phyloP scores from a whole-genome alignment of 129 eudicot genomes.

The Pittosporum tobira region DNA sequence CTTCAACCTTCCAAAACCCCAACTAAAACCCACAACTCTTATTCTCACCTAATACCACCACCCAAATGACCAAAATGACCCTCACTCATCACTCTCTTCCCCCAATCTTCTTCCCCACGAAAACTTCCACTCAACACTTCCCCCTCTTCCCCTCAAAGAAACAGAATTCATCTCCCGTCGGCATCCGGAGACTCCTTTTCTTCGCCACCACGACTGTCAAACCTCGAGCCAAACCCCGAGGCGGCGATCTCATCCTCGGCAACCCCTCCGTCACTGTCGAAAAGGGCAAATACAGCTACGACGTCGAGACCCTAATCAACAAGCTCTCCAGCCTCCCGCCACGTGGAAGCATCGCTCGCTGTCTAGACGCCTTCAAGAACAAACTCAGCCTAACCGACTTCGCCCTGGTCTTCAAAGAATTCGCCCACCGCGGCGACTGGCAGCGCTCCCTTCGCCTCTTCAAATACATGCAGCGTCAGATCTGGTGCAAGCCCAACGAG shows the following conservation, averaged over 20 bases:
- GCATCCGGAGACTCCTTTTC: constrained; percentile 15
- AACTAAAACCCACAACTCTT: not conserved
- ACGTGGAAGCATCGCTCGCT: constrained; percentile 87
- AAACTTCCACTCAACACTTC: constrained; percentile 8
- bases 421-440: constrained; percentile 90
- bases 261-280: constrained; percentile 69
- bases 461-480: constrained; percentile 90
- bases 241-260: constrained; percentile 60
- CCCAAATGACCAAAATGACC: constrained; percentile 32
- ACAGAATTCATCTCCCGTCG: constrained; percentile 4
- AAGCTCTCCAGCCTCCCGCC: constrained; percentile 86
- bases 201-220: constrained; percentile 28
- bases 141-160: constrained; percentile 27
- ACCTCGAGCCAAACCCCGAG: constrained; percentile 46
- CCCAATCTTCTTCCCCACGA: constrained; percentile 31
- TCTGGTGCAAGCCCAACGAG: constrained; percentile 92
- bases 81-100: constrained; percentile 32
- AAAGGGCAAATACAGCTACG: constrained; percentile 84
- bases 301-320: constrained; percentile 76
- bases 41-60: constrained; percentile 24
- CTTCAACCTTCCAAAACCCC: constrained; percentile 15
- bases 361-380: constrained; percentile 74
- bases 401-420: constrained; percentile 66
- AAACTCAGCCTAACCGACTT: constrained; percentile 73
- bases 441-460: constrained; percentile 76